phyloP scores from a whole-genome alignment of 2,329 filamentous ascomycete species.

The Pleurostoma richardsiae region DNA sequence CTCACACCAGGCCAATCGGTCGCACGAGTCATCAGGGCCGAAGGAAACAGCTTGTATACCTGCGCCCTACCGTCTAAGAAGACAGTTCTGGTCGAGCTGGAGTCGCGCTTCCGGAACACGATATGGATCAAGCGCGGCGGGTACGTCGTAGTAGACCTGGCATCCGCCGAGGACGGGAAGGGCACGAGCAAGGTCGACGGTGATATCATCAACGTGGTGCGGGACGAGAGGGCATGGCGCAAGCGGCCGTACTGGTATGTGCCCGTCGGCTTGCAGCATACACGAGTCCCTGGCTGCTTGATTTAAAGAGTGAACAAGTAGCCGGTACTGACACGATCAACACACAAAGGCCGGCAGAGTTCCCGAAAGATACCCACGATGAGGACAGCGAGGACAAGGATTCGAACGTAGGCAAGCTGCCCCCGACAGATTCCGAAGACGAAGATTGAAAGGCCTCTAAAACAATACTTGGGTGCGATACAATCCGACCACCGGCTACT shows the following conservation, averaged over 20 bases:
- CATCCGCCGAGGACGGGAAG: slow-evolving; percentile 55
- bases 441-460: slow-evolving; percentile 32
- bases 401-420: slow-evolving; percentile 79
- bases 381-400: slow-evolving; percentile 70
- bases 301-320: not conserved
- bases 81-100: slow-evolving; percentile 72
- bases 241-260: slow-evolving; percentile 81
- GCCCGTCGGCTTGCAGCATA: not conserved
- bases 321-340: slow-evolving; percentile 5
- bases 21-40: slow-evolving; percentile 72
- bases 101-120: slow-evolving; percentile 79
- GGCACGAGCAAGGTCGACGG: slow-evolving; percentile 72
- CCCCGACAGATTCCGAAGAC: slow-evolving; percentile 74
- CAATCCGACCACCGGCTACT: too few relatives aligned
- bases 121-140: slow-evolving; percentile 91
- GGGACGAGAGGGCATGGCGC: slow-evolving; percentile 87
- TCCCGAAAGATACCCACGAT: slow-evolving; percentile 59
- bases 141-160: slow-evolving; percentile 75
- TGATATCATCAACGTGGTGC: slow-evolving; percentile 88
- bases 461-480: too few relatives aligned
- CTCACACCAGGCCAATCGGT: slow-evolving; percentile 61
- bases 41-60: slow-evolving; percentile 85
- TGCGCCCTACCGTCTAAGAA: slow-evolving; percentile 66
- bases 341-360: slow-evolving; percentile 68
- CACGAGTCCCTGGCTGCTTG: not conserved